Percentiles rank a stretch among this genome's conserved stretches.
These are phyloP conservation scores for Volutella citrinella DNA, from an alignment of 2,329 filamentous ascomycete genomes.

Conservation along the genomic window DNA sequence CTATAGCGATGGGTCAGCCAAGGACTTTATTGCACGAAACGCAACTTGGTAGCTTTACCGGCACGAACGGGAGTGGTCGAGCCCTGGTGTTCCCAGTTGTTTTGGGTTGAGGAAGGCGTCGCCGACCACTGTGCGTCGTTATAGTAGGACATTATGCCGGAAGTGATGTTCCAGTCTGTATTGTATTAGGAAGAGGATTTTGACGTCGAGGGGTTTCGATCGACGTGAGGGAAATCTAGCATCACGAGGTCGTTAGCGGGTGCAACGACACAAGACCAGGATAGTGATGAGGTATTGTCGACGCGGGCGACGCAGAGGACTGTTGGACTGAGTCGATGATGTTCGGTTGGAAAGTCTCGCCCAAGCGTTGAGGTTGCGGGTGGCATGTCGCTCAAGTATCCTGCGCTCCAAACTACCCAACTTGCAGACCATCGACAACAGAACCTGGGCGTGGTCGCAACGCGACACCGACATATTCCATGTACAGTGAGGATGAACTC, in stretches of 20 bases:
- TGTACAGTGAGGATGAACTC: slow-evolving; percentile 2
- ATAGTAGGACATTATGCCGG: slow-evolving; percentile 42
- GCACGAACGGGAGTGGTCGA: slow-evolving; percentile 38
- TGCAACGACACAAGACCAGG: neutral
- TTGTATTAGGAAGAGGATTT: slow-evolving; percentile 17
- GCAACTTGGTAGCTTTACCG: too few relatives aligned
- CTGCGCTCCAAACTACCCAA: too few relatives aligned
- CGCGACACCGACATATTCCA: neutral
- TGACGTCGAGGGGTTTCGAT: slow-evolving; percentile 6
- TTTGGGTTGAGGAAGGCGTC: slow-evolving; percentile 27
- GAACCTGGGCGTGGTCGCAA: neutral
- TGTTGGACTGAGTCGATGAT: neutral
- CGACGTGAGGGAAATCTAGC: neutral
- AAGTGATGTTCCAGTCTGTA: slow-evolving; percentile 8
- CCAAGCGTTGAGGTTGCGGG: too few relatives aligned
- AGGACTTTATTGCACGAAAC: too few relatives aligned
- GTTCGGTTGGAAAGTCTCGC: too few relatives aligned
- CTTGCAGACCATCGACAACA: too few relatives aligned
- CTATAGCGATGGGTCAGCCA: slow-evolving; percentile 45
- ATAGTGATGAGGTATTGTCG: neutral
- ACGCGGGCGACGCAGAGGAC: neutral
- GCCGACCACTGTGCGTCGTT: slow-evolving; percentile 42
- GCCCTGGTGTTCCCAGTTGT: slow-evolving; percentile 46
- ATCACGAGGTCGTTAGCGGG: too few relatives aligned
- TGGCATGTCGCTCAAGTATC: too few relatives aligned